Evolutionary conservation across 768 basidiomycete species (phyloP).

Genomic region (Sarcodon aspratus): DNA sequence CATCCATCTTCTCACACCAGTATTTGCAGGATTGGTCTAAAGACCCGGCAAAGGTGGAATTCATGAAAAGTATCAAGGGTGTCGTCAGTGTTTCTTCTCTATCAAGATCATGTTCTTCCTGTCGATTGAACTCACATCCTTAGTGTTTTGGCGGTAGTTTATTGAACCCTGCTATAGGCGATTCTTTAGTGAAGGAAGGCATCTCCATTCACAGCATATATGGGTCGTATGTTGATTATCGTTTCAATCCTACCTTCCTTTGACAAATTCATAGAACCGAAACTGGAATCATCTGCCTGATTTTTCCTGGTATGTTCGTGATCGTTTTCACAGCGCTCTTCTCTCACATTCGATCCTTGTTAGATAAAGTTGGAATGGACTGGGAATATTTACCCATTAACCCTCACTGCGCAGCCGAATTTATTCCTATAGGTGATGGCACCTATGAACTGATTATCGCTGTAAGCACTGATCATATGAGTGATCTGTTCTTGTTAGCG

Average conservation of each 20-base stretch:
- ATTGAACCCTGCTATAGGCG: constrained; percentile 8
- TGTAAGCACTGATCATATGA: neutral
- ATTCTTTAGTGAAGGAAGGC: constrained; percentile 5
- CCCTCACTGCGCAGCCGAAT: constrained; percentile 5
- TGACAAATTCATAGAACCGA: constrained; percentile 3
- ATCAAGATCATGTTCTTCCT: no score
- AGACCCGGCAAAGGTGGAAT: constrained; percentile 7
- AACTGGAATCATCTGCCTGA: neutral
- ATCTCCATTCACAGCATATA: neutral
- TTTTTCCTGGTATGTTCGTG: no score
- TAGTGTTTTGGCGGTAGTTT: constrained; percentile 5
- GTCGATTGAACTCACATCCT: neutral
- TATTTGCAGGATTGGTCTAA: constrained; percentile 4
- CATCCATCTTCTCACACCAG: no score
- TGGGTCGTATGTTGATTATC: neutral
- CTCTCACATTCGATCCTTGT: constrained; percentile 1
- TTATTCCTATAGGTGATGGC: constrained; percentile 5
- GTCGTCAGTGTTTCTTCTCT: constrained; percentile 5
- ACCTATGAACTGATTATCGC: constrained; percentile 6
- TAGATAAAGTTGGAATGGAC: constrained; percentile 1
- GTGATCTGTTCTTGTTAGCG: neutral
- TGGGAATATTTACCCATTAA: neutral
- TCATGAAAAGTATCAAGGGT: constrained; percentile 7
- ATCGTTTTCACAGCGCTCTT: no score
- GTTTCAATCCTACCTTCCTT: neutral